Evolutionary conservation across 306 rosid genomes (phyloP), one percentile per base, ranked within the genome.

Genomic region (Casuarina glauca): DNA sequence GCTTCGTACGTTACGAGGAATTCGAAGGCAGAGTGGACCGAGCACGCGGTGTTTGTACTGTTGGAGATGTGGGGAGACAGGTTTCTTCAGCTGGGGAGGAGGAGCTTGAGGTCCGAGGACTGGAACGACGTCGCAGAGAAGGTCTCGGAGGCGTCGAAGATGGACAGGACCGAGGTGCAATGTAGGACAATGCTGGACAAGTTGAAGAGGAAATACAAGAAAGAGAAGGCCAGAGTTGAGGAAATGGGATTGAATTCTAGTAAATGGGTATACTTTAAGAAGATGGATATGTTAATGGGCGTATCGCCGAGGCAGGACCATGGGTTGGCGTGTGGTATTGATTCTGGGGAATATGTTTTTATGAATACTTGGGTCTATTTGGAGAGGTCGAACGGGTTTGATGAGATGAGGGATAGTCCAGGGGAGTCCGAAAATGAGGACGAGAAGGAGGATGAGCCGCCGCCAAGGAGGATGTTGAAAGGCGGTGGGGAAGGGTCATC

Each of bases 401-500:
- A 93, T 87, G 97, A 93, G 89, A 93, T 93, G 97, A 88, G 90
- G 81, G 98, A 93, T 82, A 91, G 98, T 81, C 98, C 97, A 2
- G 94, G 87, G 17, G 94, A 93, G 84, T 86, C 90, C 1, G 96
- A 93, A 75, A 75, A 78, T 0, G 79, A 83, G 9, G 91, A 87
- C 6, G 96, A 84, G 9, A 83, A 85, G 41, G 86, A 84, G 5
- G 79, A 79, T 39, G 84, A 50, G 55, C 39, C 51, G 41, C 78
- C 75, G 0, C 74, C 68, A 1, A 76, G 82, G 74, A 80, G 58
- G 72, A 16, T 15, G 4, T 55, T 70, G 5, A 10, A 12, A 53
- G 82, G 79, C 3, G 85, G 60, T 17, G 72, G 63, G 51, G 76
- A 69, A 48, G 87, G 80, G 9, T 90, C 86, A 43, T 74, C 87